phyloP scores from a whole-genome alignment of 371 early-diverging fungal genomes.

The Conidiobolus incongruus region DNA sequence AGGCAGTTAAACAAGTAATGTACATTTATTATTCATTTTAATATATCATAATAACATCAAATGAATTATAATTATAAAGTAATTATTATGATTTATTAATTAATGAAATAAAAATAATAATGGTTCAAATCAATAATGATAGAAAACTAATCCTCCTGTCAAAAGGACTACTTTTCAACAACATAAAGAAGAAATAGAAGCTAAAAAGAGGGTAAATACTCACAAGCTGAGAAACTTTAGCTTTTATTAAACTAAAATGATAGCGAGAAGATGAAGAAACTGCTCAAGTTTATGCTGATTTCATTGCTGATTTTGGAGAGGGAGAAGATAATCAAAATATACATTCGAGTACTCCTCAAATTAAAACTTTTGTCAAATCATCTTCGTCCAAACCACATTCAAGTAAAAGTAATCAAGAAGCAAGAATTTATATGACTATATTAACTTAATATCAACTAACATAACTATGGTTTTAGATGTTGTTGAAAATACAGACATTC shows the following conservation, averaged over 20 bases:
- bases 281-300: constrained; percentile 58
- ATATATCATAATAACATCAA: too few species aligned
- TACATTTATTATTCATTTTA: too few species aligned
- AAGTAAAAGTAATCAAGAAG: not conserved
- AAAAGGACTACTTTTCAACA: constrained; percentile 1
- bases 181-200: constrained; percentile 3
- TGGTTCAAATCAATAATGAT: too few species aligned
- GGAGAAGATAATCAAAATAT: constrained; percentile 32
- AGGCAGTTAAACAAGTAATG: too few species aligned
- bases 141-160: not conserved
- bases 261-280: constrained; percentile 21
- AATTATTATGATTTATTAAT: too few species aligned
- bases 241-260: not conserved
- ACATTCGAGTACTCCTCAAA: constrained; percentile 18
- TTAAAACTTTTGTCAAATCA: not conserved
- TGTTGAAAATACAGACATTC: not conserved
- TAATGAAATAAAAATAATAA: too few species aligned
- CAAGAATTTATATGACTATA: too few species aligned
- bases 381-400: not conserved
- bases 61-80: too few species aligned
- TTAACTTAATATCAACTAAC: too few species aligned
- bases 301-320: constrained; percentile 70
- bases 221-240: too few species aligned
- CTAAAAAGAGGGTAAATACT: not conserved
- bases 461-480: too few species aligned